phyloP scores from a whole-genome alignment of 495 filamentous ascomycete genomes.

The Pseudevernia furfuracea region DNA sequence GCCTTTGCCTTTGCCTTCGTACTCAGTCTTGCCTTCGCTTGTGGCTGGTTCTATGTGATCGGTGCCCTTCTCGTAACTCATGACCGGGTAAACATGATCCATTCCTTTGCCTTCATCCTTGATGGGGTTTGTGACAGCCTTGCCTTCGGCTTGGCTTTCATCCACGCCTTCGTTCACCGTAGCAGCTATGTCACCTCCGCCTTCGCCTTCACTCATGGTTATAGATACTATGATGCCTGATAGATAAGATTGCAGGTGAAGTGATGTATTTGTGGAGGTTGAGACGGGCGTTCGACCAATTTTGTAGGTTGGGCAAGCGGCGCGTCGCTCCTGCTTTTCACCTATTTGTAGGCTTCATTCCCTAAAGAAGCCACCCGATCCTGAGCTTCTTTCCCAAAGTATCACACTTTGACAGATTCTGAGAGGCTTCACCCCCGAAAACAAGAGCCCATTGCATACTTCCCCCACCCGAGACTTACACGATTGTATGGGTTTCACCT shows the following conservation, averaged over 20 bases:
- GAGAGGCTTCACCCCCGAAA: no score
- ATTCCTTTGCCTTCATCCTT: not conserved
- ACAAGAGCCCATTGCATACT: no score
- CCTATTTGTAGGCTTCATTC: not conserved
- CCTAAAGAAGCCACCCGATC: not conserved
- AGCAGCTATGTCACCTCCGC: not conserved
- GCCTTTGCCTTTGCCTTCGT: not conserved
- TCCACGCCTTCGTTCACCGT: not conserved
- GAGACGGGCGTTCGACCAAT: not conserved
- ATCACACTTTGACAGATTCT: no score
- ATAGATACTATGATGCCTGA: no score
- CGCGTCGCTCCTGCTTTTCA: not conserved
- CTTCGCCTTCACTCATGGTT: not conserved
- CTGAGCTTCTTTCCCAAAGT: no score
- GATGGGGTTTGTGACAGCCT: not conserved
- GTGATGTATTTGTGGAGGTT: not conserved
- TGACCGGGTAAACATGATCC: not conserved
- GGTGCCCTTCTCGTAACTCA: not conserved
- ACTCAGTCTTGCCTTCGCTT: not conserved
- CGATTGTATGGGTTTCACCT: no score
- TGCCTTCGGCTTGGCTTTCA: not conserved
- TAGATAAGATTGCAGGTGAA: not conserved
- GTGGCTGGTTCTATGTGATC: not conserved
- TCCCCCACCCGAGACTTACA: no score
- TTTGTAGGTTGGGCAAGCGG: not conserved